Percentiles rank a stretch among this genome's conserved stretches.
Conservation (phyloP, 441 rosid genomes). For the Dalechampia spathulata region DNA sequence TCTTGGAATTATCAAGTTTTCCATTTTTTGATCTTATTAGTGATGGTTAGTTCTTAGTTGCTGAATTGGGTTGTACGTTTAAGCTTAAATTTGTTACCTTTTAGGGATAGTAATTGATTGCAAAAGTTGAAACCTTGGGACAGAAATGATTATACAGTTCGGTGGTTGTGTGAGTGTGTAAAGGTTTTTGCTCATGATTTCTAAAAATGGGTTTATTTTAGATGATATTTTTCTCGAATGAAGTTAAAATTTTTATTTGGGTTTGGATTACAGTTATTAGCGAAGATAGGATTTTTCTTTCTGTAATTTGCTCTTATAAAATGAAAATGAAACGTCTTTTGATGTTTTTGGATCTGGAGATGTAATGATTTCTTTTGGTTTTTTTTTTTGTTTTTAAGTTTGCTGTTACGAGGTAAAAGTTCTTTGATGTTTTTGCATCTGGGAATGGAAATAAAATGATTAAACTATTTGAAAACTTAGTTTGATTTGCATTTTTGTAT, state of each 20-base stretch:
- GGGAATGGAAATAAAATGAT: conserved; percentile 3
- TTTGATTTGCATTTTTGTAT: conserved; percentile 22
- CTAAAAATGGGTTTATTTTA: conserved; percentile 13
- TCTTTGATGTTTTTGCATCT: conserved; percentile 10
- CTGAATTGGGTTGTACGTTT: neutral
- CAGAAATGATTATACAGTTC: conserved; percentile 2
- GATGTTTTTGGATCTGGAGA: no score
- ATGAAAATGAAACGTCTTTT: no score
- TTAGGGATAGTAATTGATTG: neutral
- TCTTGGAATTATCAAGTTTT: neutral
- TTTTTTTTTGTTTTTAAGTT: no score
- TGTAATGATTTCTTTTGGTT: no score
- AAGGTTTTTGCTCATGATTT: neutral
- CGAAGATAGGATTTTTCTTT: no score
- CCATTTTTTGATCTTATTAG: neutral
- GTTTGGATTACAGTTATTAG: conserved; percentile 1
- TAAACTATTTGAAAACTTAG: conserved; percentile 8
- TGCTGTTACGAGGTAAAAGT: no score
- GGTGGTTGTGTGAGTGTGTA: neutral
- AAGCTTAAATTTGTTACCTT: no score
- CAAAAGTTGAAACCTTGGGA: neutral
- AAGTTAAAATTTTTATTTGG: neutral
- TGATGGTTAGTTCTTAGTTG: neutral
- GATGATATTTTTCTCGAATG: neutral
- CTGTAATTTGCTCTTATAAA: no score